These are phyloP conservation scores for Talaromyces funiculosus DNA, from an alignment of 2,329 filamentous ascomycete species.

Conservation along the genomic window DNA sequence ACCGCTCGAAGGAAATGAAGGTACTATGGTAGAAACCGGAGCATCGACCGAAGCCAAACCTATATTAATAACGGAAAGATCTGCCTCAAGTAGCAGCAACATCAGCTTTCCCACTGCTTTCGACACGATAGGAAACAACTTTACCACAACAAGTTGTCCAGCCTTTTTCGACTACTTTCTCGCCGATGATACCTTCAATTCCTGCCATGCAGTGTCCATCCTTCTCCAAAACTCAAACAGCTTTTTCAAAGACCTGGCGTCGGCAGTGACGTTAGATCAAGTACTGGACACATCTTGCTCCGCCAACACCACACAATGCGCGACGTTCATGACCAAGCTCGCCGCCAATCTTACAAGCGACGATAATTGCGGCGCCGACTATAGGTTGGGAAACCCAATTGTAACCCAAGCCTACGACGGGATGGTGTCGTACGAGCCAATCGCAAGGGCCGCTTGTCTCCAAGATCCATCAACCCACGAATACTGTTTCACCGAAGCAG, in stretches of 20 bases:
- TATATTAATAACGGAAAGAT: neutral
- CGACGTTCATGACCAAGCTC: conserved; percentile 56
- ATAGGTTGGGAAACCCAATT: conserved; percentile 58
- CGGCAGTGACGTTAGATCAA: conserved; percentile 65
- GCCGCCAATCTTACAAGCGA: conserved; percentile 59
- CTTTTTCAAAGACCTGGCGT: conserved; percentile 75
- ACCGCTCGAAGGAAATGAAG: neutral
- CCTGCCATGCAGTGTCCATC: conserved; percentile 78
- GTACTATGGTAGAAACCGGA: neutral
- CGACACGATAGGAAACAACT: conserved; percentile 61
- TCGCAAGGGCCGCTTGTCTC: conserved; percentile 78
- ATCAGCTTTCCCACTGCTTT: conserved; percentile 56
- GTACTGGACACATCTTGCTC: conserved; percentile 74
- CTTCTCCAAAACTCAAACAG: conserved; percentile 75
- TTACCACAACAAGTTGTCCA: conserved; percentile 47
- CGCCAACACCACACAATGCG: conserved; percentile 62
- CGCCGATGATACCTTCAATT: conserved; percentile 58
- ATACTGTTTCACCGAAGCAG: conserved; percentile 77
- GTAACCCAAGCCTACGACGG: conserved; percentile 71
- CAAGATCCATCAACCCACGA: conserved; percentile 58
- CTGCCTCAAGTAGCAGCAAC: conserved; percentile 9
- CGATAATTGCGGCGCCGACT: conserved; percentile 67
- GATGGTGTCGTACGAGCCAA: conserved; percentile 67
- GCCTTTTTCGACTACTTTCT: conserved; percentile 63
- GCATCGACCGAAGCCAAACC: neutral